Percentiles rank a stretch among this genome's conserved stretches.
Evolutionary conservation across 2,329 filamentous ascomycete species (phyloP).

Genomic region (Emericellopsis atlantica): DNA sequence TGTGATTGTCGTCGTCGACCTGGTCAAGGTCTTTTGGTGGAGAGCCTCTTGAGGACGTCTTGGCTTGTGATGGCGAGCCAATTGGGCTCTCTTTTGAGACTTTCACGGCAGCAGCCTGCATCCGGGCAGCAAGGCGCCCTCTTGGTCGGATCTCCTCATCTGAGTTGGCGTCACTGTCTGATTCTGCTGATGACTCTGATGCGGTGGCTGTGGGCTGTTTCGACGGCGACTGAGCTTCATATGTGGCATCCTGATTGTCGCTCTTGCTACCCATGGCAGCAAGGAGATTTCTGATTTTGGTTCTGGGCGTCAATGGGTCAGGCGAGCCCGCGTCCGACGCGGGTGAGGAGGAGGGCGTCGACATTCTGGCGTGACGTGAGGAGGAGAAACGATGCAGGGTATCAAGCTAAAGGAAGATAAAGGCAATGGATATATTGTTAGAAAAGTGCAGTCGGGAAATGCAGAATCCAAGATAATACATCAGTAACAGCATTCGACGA

Average conservation of each 20-base stretch:
- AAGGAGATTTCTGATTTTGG: conserved; percentile 42
- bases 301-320: conserved; percentile 34
- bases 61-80: conserved; percentile 9
- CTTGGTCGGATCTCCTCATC: conserved; percentile 34
- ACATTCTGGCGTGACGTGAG: conserved; percentile 26
- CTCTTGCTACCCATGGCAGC: conserved; percentile 36
- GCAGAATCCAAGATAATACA: too few species aligned
- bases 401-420: background rate
- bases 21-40: too few species aligned
- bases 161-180: conserved; percentile 29
- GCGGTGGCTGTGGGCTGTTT: conserved; percentile 3
- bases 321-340: conserved; percentile 26
- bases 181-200: conserved; percentile 11
- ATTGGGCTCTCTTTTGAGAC: conserved; percentile 2
- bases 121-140: conserved; percentile 51
- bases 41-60: conserved; percentile 12
- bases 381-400: background rate
- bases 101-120: conserved; percentile 29
- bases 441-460: too few species aligned
- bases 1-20: too few species aligned
- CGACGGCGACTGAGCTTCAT: background rate
- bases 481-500: too few species aligned
- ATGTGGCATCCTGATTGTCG: conserved; percentile 19
- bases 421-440: too few species aligned
- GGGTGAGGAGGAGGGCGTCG: conserved; percentile 31